phyloP scores from a whole-genome alignment of 768 basidiomycete species.

The Hemileccinum rubropunctum region DNA sequence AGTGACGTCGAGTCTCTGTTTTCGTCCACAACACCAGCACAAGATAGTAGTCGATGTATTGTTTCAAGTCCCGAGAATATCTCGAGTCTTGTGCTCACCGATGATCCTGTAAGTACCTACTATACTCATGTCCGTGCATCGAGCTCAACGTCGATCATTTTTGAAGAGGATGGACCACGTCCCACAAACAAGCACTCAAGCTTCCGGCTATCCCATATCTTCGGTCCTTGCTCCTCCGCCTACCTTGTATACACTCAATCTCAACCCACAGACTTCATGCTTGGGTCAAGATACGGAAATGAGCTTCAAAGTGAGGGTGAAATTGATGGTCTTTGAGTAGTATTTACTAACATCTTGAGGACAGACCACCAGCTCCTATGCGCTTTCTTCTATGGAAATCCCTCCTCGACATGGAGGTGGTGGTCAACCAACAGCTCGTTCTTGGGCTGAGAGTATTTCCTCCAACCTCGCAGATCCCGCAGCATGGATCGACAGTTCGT shows the following conservation, averaged over 20 bases:
- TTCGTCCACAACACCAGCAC: background rate
- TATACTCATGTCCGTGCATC: background rate
- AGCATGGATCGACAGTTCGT: background rate
- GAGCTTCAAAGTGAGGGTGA: constrained; percentile 1
- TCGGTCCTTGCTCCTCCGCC: background rate
- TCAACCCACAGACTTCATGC: background rate
- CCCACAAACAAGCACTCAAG: background rate
- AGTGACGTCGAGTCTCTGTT: no score
- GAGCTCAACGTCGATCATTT: background rate
- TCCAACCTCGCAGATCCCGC: background rate
- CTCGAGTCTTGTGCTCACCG: background rate
- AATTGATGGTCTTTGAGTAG: background rate
- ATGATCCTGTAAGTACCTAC: constrained; percentile 2
- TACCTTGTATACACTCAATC: background rate
- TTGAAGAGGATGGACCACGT: background rate
- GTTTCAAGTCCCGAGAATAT: background rate
- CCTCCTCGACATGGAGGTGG: no score
- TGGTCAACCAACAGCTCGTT: background rate
- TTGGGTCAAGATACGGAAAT: background rate
- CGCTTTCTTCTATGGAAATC: background rate
- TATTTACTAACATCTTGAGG: background rate
- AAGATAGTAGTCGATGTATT: background rate
- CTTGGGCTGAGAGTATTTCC: background rate
- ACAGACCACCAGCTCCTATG: background rate
- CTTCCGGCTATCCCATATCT: background rate